phyloP scores from a whole-genome alignment of 2,329 filamentous ascomycete genomes.

The Bipolaris sorokiniana region DNA sequence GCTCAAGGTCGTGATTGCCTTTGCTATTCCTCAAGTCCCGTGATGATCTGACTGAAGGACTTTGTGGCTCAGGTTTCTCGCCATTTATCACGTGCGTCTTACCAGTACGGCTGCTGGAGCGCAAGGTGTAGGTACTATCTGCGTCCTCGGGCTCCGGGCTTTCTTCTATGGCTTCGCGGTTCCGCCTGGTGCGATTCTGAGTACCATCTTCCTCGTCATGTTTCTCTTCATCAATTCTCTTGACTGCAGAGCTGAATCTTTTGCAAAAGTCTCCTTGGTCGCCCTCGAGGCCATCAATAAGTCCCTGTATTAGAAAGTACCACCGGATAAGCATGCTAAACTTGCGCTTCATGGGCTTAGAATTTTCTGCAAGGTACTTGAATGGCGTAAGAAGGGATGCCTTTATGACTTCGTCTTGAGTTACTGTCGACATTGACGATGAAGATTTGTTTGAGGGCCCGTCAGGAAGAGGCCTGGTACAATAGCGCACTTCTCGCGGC shows the following conservation, averaged over 20 bases:
- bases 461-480: background rate
- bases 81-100: background rate
- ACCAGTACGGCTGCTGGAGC: conserved; percentile 2
- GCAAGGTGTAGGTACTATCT: conserved; percentile 5
- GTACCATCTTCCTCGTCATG: background rate
- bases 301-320: conserved; percentile 14
- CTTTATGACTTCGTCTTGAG: conserved; percentile 9
- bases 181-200: background rate
- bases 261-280: conserved; percentile 9
- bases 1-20: conserved; percentile 4
- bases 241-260: conserved; percentile 5
- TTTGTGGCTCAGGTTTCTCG: background rate
- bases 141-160: conserved; percentile 15
- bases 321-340: conserved; percentile 16
- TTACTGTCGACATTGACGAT: background rate
- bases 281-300: conserved; percentile 2
- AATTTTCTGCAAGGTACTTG: conserved; percentile 5
- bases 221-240: background rate
- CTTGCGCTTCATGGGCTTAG: conserved; percentile 8
- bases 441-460: background rate
- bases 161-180: conserved; percentile 9
- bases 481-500: conserved; percentile 13
- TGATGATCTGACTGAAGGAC: background rate
- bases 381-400: conserved; percentile 15
- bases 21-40: background rate